phyloP scores from a whole-genome alignment of 208 protist genomes.

The Spongospora subterranea region DNA sequence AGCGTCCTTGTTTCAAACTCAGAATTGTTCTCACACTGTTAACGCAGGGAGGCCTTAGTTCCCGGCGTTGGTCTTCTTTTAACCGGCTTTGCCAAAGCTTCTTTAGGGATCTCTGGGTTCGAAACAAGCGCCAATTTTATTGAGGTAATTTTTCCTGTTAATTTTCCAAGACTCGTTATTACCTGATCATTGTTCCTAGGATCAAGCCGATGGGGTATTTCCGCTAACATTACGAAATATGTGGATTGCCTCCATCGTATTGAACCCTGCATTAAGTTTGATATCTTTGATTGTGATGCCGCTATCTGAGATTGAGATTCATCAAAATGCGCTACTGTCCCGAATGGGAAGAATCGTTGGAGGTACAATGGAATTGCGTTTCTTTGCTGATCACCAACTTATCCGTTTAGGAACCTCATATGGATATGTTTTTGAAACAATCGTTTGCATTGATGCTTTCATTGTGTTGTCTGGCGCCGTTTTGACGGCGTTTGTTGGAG shows the following conservation, averaged over 20 bases:
- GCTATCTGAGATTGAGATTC: not conserved
- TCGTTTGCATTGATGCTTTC: conserved; percentile 76
- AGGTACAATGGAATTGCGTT: conserved; percentile 57
- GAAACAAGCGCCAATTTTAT: conserved; percentile 50
- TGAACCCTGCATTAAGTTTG: conserved; percentile 78
- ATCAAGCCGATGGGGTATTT: conserved; percentile 76
- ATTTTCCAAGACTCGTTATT: not conserved
- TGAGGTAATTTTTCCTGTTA: not conserved
- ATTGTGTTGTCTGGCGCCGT: conserved; percentile 80
- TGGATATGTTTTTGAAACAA: conserved; percentile 51
- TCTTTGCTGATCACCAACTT: not conserved
- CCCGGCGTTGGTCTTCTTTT: not conserved
- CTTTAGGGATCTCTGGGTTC: conserved; percentile 32
- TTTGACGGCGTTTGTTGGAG: conserved; percentile 82
- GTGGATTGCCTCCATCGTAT: conserved; percentile 77
- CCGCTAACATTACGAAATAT: conserved; percentile 83
- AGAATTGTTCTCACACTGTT: not conserved
- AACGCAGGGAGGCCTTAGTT: not conserved
- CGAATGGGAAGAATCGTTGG: conserved; percentile 62
- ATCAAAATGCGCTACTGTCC: conserved; percentile 42
- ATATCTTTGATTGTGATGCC: not conserved
- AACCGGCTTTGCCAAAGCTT: not conserved
- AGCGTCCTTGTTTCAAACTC: not conserved
- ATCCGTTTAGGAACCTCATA: conserved; percentile 53
- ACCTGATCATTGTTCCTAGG: not conserved